Percentiles rank a stretch among this genome's conserved stretches.
Conservation (phyloP, 1,284 basidiomycete genomes). For the Clitocybe nebularis region DNA sequence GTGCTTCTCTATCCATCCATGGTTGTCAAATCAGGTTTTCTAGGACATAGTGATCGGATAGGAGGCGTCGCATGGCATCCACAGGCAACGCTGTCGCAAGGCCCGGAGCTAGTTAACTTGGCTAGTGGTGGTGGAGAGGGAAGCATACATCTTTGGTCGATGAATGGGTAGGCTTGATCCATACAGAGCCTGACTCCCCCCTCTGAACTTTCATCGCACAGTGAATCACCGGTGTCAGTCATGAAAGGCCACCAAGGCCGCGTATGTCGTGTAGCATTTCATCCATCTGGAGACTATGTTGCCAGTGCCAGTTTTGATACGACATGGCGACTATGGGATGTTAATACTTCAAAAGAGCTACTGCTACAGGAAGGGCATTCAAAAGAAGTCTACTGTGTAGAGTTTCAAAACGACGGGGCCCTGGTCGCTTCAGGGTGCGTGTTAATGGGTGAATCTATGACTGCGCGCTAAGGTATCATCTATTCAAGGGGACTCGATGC, state of each 20-base stretch:
- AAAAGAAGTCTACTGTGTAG: conserved; percentile 92
- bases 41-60: conserved; percentile 87
- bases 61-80: conserved; percentile 99
- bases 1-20: not conserved
- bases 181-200: conserved; percentile 3
- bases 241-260: conserved; percentile 89
- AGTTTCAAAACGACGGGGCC: conserved; percentile 95
- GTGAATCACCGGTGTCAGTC: conserved; percentile 76
- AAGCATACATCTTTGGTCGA: conserved; percentile 85
- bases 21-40: too few relatives aligned
- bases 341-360: conserved; percentile 75
- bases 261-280: conserved; percentile 92
- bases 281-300: conserved; percentile 90
- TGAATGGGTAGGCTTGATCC: conserved; percentile 78
- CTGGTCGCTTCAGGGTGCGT: conserved; percentile 87
- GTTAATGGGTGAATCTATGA: too few relatives aligned
- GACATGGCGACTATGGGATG: conserved; percentile 98
- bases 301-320: conserved; percentile 97
- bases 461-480: too few relatives aligned
- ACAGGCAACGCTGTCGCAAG: conserved; percentile 79
- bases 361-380: conserved; percentile 96
- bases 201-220: conserved; percentile 23
- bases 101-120: conserved; percentile 72
- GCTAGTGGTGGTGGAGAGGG: conserved; percentile 90
- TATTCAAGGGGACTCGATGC: conserved; percentile 84